Percentiles rank a stretch among this genome's conserved stretches.
Conservation (phyloP, 1,284 basidiomycete genomes). For the Stereum hirsutum region DNA sequence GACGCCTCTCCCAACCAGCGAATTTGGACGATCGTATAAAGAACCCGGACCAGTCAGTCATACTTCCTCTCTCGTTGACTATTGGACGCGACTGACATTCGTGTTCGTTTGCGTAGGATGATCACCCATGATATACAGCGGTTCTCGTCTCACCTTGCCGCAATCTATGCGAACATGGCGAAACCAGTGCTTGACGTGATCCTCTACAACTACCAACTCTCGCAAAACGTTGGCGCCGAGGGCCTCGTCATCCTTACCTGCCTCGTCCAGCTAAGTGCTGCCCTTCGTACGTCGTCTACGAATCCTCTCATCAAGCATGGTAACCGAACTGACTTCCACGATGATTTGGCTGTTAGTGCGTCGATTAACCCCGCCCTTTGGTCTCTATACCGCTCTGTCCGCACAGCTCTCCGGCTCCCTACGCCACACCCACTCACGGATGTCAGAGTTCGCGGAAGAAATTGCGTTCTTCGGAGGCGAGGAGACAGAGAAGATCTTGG, state of each 20-base stretch:
- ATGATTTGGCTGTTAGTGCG: constrained; percentile 56
- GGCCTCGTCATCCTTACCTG: constrained; percentile 82
- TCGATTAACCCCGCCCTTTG: constrained; percentile 88
- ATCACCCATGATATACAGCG: constrained; percentile 95
- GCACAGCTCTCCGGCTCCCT: constrained; percentile 86
- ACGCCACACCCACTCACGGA: constrained; percentile 88
- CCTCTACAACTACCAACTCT: constrained; percentile 94
- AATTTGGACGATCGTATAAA: constrained; percentile 93
- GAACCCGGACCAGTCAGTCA: constrained; percentile 83
- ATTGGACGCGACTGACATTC: constrained; percentile 7
- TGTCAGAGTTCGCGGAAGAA: constrained; percentile 92
- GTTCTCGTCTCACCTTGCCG: constrained; percentile 86
- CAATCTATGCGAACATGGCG: constrained; percentile 90
- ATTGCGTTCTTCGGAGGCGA: constrained; percentile 92
- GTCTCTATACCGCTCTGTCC: constrained; percentile 78
- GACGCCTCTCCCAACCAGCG: constrained; percentile 30
- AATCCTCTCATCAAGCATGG: constrained; percentile 2
- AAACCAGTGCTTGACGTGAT: constrained; percentile 93
- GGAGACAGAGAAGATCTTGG: constrained; percentile 84
- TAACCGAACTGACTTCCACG: background rate
- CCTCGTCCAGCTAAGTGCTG: constrained; percentile 76
- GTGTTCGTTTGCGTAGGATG: constrained; percentile 44
- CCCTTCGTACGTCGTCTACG: constrained; percentile 51
- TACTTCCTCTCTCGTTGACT: background rate
- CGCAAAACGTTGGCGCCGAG: constrained; percentile 91